Conservation (phyloP, 176 grass and related monocot genomes). For the Leersia perrieri region DNA sequence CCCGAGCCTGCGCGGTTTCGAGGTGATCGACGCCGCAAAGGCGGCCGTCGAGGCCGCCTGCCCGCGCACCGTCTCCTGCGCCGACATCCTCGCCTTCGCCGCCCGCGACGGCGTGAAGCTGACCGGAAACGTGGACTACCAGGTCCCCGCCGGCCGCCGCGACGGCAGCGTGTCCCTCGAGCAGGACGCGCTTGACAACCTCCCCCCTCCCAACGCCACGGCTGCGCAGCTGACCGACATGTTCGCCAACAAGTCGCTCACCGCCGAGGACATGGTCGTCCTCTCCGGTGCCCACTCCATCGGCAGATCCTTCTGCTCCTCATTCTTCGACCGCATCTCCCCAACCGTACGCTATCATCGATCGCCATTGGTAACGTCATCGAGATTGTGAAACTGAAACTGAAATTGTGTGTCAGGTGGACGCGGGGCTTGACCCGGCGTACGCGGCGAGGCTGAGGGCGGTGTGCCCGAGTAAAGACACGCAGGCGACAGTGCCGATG, state of each 20-base stretch:
- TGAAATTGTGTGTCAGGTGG: conserved; percentile 25
- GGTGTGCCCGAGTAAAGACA: conserved; percentile 42
- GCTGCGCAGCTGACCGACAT: not conserved
- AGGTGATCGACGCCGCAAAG: conserved; percentile 55
- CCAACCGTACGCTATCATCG: too few species aligned
- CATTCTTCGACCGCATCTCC: conserved; percentile 32
- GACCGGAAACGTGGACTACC: conserved; percentile 56
- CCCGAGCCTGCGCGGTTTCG: conserved; percentile 55
- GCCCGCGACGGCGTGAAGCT: conserved; percentile 66
- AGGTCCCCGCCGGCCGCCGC: conserved; percentile 53
- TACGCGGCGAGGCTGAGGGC: conserved; percentile 44
- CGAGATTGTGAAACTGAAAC: too few species aligned
- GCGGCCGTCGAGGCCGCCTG: conserved; percentile 43
- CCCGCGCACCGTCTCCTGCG: conserved; percentile 56
- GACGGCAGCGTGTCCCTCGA: conserved; percentile 30
- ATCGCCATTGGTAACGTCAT: too few species aligned
- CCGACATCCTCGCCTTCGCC: conserved; percentile 65
- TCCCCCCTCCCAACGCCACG: conserved; percentile 1
- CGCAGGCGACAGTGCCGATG: conserved; percentile 18
- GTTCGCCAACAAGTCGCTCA: conserved; percentile 30
- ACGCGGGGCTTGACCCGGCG: conserved; percentile 36
- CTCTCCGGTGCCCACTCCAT: conserved; percentile 57
- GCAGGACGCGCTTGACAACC: not conserved
- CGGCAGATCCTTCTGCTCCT: conserved; percentile 47
- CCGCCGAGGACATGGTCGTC: conserved; percentile 45